Evolutionary conservation across 306 rosid species (phyloP).

Genomic region (Citrullus mucosospermus): DNA sequence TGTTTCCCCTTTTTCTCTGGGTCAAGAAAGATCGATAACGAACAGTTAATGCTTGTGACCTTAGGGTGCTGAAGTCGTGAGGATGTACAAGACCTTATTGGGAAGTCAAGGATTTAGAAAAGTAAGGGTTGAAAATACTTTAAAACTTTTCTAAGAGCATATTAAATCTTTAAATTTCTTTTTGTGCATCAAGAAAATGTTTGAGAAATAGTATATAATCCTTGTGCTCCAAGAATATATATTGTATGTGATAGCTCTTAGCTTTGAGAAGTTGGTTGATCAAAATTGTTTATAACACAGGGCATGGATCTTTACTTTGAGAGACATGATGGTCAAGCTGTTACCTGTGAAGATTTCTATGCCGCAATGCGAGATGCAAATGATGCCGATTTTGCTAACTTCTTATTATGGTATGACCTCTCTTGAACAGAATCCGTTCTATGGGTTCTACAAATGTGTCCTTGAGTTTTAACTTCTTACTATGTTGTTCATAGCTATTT

Average conservation of each 20-base stretch:
- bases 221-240: not conserved
- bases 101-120: conserved; percentile 88
- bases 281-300: conserved; percentile 27
- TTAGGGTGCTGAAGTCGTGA: conserved; percentile 99
- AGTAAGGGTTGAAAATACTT: conserved; percentile 32
- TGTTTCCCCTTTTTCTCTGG: conserved; percentile 14
- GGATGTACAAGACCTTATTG: conserved; percentile 95
- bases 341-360: conserved; percentile 91
- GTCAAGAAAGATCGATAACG: not conserved
- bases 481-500: conserved; percentile 29
- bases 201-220: not conserved
- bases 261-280: not conserved
- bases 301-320: conserved; percentile 98
- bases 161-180: not conserved
- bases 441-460: no score
- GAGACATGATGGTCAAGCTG: conserved; percentile 98
- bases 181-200: not conserved
- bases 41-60: conserved; percentile 15
- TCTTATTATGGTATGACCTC: conserved; percentile 44
- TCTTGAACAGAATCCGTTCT: no score
- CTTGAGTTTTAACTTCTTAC: conserved; percentile 47
- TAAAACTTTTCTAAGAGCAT: not conserved
- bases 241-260: not conserved
- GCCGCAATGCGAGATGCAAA: conserved; percentile 98
- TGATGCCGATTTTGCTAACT: conserved; percentile 85